Percentiles rank a stretch among this genome's conserved stretches.
These are phyloP conservation scores for Backusella sp. DNA, from an alignment of 192 early-diverging fungal species.

Conservation along the genomic window DNA sequence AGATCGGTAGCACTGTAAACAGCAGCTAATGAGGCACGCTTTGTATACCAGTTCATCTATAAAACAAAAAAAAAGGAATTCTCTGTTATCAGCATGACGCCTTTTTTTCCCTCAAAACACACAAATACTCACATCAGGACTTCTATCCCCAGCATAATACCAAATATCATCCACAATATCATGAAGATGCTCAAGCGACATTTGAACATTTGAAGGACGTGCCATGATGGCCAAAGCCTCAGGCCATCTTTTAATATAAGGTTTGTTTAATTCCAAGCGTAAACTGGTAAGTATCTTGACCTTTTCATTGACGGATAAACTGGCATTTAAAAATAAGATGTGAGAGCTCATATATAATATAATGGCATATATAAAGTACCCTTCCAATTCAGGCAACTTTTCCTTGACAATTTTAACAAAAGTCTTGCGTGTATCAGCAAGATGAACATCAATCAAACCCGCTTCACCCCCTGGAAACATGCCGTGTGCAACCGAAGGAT, in stretches of 20 bases:
- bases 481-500: conserved; percentile 69
- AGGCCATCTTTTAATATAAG: conserved; percentile 75
- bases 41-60: conserved; percentile 86
- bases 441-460: conserved; percentile 74
- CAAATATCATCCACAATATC: conserved; percentile 84
- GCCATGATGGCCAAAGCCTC: conserved; percentile 77
- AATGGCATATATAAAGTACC: conserved; percentile 25
- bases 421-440: conserved; percentile 55
- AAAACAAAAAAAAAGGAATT: too few species aligned
- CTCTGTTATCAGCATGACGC: too few species aligned
- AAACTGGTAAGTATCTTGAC: conserved; percentile 59
- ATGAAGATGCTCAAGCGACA: conserved; percentile 65
- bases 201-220: conserved; percentile 72
- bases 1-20: conserved; percentile 88
- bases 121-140: conserved; percentile 60
- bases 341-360: background rate
- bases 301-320: conserved; percentile 47
- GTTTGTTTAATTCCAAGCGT: conserved; percentile 70
- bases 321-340: conserved; percentile 13
- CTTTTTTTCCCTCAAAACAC: background rate
- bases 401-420: conserved; percentile 55
- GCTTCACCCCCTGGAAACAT: conserved; percentile 62
- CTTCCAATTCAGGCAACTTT: conserved; percentile 52
- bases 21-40: conserved; percentile 75
- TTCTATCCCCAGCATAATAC: conserved; percentile 83